Base-by-base conservation (phyloP, 768 basidiomycete species). In the Candolleomyces efflorescens region DNA sequence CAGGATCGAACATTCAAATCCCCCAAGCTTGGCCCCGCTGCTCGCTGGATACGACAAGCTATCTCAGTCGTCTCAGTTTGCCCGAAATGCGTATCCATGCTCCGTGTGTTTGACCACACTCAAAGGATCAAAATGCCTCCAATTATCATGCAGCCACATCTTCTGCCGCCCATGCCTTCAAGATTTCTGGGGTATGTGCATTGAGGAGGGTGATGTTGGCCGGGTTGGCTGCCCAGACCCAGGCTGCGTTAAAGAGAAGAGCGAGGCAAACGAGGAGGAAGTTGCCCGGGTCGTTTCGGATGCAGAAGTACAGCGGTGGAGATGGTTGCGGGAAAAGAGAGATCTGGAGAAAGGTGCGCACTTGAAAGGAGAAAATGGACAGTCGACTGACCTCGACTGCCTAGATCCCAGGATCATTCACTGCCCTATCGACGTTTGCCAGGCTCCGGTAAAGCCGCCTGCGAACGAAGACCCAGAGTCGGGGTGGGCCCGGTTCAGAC, bases 211-310 rank as follows among this genome's bases (percentile, higher is more conserved):
- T 6, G 85, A 89, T 58, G 74, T 93, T 13, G 79, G 76, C 27
- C 78, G 78, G 18, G 93, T 97, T 1, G 81, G 87, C 0, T 97
- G 94, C 67, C 90, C 94, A 1, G 87, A 92, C 64, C 83, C 85
- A 1, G 77, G 75, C 37, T 97, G 94, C 64, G 83, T 89, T n/a
- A 92, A 91, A 65, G 69, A 69, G 5, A 72, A 74, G 32, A 75
- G 78, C 32, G 83, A 83, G 58, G 86, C 85, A 0, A 76, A 75
- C 23, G 85, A 88, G 62, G 89, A 87, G 44, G 87, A 94, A 64
- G 84, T 94, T 4, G 76, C 84, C 54, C 72, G 84, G 39, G 83
- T 93, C 0, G 84, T 92, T 1, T 80, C 84, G 0, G 81, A 86
- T 58, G 79, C 79, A 15, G 82, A 87, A 56, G 69, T 89, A 27